phyloP scores from a whole-genome alignment of 2,329 filamentous ascomycete species.

The Trichophyton verrucosum region DNA sequence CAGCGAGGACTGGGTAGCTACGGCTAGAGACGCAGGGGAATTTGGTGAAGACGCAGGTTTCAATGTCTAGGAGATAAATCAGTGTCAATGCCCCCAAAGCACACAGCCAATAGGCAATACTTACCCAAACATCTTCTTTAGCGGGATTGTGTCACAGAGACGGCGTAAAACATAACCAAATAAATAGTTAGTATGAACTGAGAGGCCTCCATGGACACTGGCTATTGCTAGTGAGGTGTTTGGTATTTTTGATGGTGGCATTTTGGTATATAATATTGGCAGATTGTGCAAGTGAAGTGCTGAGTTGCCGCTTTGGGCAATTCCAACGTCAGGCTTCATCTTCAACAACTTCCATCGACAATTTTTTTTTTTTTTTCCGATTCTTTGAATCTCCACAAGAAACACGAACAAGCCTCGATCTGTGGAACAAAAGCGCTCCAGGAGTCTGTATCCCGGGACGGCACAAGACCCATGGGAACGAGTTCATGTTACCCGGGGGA shows the following conservation, averaged over 20 bases:
- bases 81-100: neutral
- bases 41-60: neutral
- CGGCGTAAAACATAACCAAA: no score
- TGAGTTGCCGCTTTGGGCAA: neutral
- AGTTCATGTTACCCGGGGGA: no score
- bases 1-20: neutral
- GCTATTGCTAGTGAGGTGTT: neutral
- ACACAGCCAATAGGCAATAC: neutral
- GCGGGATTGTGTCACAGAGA: no score
- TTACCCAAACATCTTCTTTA: neutral
- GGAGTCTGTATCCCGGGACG: neutral
- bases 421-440: neutral
- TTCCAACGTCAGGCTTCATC: neutral
- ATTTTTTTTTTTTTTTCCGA: neutral
- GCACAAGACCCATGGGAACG: no score
- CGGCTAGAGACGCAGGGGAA: neutral
- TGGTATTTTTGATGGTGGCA: neutral
- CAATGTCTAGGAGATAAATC: neutral
- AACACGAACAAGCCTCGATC: neutral
- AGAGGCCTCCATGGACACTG: no score
- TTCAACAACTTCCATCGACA: neutral
- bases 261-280: neutral
- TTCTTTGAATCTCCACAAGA: neutral
- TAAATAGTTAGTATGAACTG: no score
- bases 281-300: neutral